Conservation (phyloP, 2,329 filamentous ascomycete genomes). For the Botrytis squamosa region DNA sequence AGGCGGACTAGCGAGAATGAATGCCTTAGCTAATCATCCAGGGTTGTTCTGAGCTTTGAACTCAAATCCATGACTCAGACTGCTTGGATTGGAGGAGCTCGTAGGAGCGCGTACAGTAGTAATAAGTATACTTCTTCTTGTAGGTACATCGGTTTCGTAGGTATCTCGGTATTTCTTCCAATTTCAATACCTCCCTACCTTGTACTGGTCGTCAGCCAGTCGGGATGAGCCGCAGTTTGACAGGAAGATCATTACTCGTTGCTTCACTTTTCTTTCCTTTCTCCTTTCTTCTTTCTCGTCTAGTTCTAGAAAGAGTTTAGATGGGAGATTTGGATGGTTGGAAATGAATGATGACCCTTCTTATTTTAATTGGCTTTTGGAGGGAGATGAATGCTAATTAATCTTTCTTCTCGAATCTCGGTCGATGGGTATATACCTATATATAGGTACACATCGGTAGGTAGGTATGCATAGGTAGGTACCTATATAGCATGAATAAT, state of each 20-base stretch:
- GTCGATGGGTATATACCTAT: background rate
- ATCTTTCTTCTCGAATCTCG: background rate
- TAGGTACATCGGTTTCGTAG: too few relatives aligned
- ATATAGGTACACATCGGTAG: background rate
- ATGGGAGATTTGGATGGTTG: background rate
- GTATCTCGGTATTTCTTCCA: background rate
- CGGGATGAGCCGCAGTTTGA: constrained; percentile 24
- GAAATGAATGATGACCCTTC: background rate
- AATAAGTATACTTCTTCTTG: too few relatives aligned
- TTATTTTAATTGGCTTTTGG: background rate
- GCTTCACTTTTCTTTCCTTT: constrained; percentile 29
- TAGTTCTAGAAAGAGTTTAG: background rate
- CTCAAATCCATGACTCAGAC: too few relatives aligned
- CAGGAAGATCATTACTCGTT: constrained; percentile 29
- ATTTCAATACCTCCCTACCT: background rate
- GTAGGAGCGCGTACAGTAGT: too few relatives aligned
- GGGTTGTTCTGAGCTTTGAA: background rate
- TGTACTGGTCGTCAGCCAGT: constrained; percentile 20
- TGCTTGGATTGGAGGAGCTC: too few relatives aligned
- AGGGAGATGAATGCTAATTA: background rate
- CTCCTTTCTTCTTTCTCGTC: background rate
- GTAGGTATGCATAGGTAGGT: background rate
- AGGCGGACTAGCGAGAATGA: constrained; percentile 25
- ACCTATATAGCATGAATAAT: background rate
- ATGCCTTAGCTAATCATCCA: background rate